Conservation (phyloP, 1,284 basidiomycete genomes). For the Apiotrichum porosum region DNA sequence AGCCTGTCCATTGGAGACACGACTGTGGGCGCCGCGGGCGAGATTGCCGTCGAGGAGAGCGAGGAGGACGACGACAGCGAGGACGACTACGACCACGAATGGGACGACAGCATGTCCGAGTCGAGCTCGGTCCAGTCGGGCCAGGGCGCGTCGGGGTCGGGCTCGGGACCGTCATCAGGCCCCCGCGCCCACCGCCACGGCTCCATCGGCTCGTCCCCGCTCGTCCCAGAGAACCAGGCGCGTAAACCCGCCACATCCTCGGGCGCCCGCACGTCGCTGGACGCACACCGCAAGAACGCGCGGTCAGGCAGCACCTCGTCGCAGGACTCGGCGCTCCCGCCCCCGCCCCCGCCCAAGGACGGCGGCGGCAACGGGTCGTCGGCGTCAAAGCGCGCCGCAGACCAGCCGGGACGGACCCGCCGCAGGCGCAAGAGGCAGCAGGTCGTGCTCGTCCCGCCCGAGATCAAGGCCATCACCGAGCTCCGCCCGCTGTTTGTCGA, state of each 20-base stretch:
- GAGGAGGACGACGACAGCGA: slow-evolving; percentile 59
- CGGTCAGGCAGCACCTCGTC: too few species aligned
- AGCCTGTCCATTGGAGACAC: slow-evolving; percentile 76
- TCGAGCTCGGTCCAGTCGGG: slow-evolving; percentile 6
- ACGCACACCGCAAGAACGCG: too few species aligned
- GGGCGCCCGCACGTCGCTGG: background rate
- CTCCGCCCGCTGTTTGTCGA: slow-evolving; percentile 82
- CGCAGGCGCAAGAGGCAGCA: slow-evolving; percentile 11
- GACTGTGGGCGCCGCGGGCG: slow-evolving; percentile 67
- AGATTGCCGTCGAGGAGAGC: slow-evolving; percentile 64
- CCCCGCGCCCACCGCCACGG: too few species aligned
- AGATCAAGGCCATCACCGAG: slow-evolving; percentile 67
- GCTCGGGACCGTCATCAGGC: too few species aligned
- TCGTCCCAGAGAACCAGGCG: background rate
- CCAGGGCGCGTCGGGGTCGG: background rate
- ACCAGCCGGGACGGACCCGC: background rate
- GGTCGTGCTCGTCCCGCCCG: slow-evolving; percentile 63
- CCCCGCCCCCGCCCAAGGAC: slow-evolving; percentile 7
- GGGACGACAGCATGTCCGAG: slow-evolving; percentile 42
- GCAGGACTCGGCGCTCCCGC: slow-evolving; percentile 5
- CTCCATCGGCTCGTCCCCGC: background rate
- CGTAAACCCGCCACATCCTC: background rate
- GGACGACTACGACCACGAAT: slow-evolving; percentile 41
- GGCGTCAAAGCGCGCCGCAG: slow-evolving; percentile 1
- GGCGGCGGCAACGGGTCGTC: background rate